phyloP scores from a whole-genome alignment of 2,329 filamentous ascomycete genomes.

The Rhytidhysteron rufulum region DNA sequence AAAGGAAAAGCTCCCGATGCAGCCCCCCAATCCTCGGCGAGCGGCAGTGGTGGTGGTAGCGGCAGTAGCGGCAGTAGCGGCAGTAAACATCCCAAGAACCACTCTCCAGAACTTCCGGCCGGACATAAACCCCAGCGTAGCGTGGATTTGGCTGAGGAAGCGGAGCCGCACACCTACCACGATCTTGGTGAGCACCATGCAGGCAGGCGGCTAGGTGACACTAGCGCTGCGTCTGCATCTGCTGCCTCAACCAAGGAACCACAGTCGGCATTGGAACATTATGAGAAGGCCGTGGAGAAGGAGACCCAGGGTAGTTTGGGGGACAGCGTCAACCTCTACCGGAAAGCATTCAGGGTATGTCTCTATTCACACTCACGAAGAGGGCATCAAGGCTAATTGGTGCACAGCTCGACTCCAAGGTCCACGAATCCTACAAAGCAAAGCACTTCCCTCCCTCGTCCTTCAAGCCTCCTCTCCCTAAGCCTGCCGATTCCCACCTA shows the following conservation, averaged over 20 bases:
- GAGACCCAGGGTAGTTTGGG: conserved; percentile 81
- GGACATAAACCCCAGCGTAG: conserved; percentile 24
- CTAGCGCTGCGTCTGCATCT: conserved; percentile 32
- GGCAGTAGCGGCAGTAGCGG: conserved; percentile 19
- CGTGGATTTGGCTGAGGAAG: conserved; percentile 38
- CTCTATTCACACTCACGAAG: background rate
- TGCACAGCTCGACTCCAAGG: conserved; percentile 71
- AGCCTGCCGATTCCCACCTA: conserved; percentile 41
- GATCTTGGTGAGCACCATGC: conserved; percentile 46
- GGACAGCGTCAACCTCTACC: conserved; percentile 83
- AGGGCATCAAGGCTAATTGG: conserved; percentile 9
- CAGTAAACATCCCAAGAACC: conserved; percentile 13
- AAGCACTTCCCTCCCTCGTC: conserved; percentile 77
- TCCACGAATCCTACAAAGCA: conserved; percentile 82
- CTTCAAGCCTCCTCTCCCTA: conserved; percentile 47
- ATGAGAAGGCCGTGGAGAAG: conserved; percentile 85
- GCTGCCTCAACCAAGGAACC: conserved; percentile 48
- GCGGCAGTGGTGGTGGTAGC: conserved; percentile 13
- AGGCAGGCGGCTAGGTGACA: conserved; percentile 40
- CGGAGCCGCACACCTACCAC: conserved; percentile 40
- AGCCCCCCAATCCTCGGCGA: conserved; percentile 16
- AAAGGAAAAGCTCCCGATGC: conserved; percentile 18
- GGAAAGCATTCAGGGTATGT: conserved; percentile 79
- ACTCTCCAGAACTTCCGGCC: background rate
- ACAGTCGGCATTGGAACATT: conserved; percentile 81